Conservation (phyloP, 371 early-diverging fungal genomes). For the Mortierella sp. region DNA sequence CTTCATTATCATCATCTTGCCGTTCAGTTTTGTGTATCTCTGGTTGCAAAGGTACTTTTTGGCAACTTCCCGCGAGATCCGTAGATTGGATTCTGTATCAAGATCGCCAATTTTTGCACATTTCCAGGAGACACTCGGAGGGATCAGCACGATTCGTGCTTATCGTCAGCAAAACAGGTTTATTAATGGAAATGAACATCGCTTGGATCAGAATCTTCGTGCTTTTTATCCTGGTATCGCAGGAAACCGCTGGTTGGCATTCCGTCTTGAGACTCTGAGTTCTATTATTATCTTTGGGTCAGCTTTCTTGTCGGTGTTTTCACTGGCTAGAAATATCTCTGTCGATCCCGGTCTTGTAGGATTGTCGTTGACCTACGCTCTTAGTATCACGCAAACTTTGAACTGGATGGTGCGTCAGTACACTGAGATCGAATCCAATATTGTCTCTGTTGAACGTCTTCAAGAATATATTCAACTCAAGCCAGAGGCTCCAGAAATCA, state of each 20-base stretch:
- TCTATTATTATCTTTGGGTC: constrained; percentile 78
- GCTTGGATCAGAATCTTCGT: constrained; percentile 84
- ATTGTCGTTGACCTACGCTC: constrained; percentile 86
- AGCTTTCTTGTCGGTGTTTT: constrained; percentile 72
- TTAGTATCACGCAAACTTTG: constrained; percentile 83
- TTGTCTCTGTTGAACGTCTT: constrained; percentile 89
- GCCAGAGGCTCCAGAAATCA: constrained; percentile 80
- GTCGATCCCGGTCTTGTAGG: constrained; percentile 86
- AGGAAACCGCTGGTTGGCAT: constrained; percentile 93
- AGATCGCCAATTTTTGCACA: constrained; percentile 88
- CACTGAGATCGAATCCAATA: constrained; percentile 80
- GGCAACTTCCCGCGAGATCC: constrained; percentile 79
- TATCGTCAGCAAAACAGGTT: constrained; percentile 82
- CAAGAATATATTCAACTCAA: constrained; percentile 88
- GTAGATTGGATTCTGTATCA: constrained; percentile 85
- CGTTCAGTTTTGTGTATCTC: constrained; percentile 70
- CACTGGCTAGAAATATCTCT: constrained; percentile 57
- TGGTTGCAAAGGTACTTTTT: constrained; percentile 80
- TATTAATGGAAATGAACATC: constrained; percentile 76
- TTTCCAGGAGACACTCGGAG: constrained; percentile 83
- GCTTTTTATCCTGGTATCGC: constrained; percentile 88
- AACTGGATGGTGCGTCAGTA: constrained; percentile 89
- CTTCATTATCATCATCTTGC: constrained; percentile 71
- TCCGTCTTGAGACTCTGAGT: constrained; percentile 88
- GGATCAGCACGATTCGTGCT: constrained; percentile 87